Evolutionary conservation across 257 asterid genomes (phyloP).

Genomic region (Jasminum sambac): DNA sequence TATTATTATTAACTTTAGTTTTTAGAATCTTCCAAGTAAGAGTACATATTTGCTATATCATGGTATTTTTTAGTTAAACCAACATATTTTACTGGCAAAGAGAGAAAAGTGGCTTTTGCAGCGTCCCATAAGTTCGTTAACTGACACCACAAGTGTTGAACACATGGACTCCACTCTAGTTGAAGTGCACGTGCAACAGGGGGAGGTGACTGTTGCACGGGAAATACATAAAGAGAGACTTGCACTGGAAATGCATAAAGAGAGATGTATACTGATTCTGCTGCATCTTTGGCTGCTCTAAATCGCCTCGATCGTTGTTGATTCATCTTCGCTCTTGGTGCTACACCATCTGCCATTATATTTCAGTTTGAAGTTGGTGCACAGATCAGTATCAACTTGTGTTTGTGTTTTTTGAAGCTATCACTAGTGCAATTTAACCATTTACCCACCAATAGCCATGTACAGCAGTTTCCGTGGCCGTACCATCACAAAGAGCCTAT

Average conservation of each 20-base stretch:
- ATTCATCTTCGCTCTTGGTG: conserved; percentile 98
- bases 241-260: conserved; percentile 9
- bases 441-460: conserved; percentile 95
- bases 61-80: no score
- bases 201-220: background rate
- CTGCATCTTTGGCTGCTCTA: conserved; percentile 95
- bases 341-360: conserved; percentile 78
- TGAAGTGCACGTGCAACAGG: no score
- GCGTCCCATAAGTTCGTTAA: no score
- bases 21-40: no score
- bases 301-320: conserved; percentile 97
- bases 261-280: conserved; percentile 65
- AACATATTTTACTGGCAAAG: no score
- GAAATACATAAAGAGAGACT: conserved; percentile 14
- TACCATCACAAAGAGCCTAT: conserved; percentile 90
- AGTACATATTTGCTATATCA: no score
- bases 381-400: conserved; percentile 21
- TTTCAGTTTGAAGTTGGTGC: conserved; percentile 20
- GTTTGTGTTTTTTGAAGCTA: conserved; percentile 8
- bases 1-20: no score
- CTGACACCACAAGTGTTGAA: no score
- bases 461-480: conserved; percentile 84
- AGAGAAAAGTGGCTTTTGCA: no score
- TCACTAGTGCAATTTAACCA: conserved; percentile 15
- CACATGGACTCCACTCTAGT: no score